Conservation (phyloP, 2,329 filamentous ascomycete species). For the Monosporascus sp. region DNA sequence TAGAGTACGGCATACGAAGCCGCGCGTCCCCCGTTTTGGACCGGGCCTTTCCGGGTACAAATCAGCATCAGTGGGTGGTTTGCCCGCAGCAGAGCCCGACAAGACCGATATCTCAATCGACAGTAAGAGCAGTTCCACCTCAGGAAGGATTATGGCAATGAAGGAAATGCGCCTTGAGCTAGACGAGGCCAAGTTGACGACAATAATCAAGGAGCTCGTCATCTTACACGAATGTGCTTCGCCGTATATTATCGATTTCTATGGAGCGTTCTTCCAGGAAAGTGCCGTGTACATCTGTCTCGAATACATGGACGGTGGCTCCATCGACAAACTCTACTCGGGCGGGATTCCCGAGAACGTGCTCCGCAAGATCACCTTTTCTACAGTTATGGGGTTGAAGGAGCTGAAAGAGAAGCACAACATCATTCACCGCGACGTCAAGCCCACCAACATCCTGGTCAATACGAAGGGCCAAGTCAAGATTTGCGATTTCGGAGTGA, state of each 20-base stretch:
- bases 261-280: constrained; percentile 98
- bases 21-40: constrained; percentile 51
- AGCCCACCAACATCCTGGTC: constrained; percentile 95
- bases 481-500: constrained; percentile 97
- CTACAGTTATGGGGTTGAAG: constrained; percentile 87
- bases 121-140: constrained; percentile 38
- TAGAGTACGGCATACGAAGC: constrained; percentile 83
- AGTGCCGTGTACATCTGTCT: constrained; percentile 99
- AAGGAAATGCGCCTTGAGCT: constrained; percentile 95
- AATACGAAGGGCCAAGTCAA: constrained; percentile 91
- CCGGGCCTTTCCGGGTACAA: constrained; percentile 49
- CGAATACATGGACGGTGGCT: constrained; percentile 98
- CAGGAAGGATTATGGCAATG: constrained; percentile 93
- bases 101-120: constrained; percentile 19
- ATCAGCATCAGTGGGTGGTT: constrained; percentile 31
- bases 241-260: constrained; percentile 97
- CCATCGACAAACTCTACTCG: constrained; percentile 90
- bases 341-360: constrained; percentile 87
- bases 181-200: constrained; percentile 93
- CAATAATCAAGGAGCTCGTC: constrained; percentile 96
- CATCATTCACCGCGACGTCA: constrained; percentile 97
- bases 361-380: constrained; percentile 82
- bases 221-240: constrained; percentile 92
- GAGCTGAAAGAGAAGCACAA: constrained; percentile 95
- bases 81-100: constrained; percentile 23